Percentiles rank a stretch among this genome's conserved stretches.
These are phyloP conservation scores for Cryomyces antarcticus DNA, from an alignment of 495 filamentous ascomycete genomes.

Conservation along the genomic window DNA sequence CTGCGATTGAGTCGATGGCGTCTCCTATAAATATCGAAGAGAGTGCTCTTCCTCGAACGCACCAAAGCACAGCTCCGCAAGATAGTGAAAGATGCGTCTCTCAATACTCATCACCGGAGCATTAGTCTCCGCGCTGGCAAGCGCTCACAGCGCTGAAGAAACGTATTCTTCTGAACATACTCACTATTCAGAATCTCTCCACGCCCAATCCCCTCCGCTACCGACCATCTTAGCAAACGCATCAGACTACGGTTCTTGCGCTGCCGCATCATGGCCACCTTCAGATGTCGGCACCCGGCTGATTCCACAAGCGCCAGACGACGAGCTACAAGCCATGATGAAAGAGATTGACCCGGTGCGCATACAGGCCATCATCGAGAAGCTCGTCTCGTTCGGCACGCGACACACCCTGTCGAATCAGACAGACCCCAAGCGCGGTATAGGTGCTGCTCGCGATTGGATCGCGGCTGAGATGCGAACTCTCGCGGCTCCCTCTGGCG, in stretches of 20 bases:
- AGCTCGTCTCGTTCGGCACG: constrained; percentile 30
- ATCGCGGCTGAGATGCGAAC: constrained; percentile 23
- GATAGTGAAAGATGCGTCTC: too few relatives aligned
- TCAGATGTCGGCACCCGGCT: constrained; percentile 17
- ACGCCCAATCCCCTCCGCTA: neutral
- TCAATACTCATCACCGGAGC: too few relatives aligned
- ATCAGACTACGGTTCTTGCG: neutral
- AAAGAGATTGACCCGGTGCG: constrained; percentile 19
- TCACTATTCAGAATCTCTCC: too few relatives aligned
- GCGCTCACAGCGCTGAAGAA: too few relatives aligned
- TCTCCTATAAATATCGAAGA: too few relatives aligned
- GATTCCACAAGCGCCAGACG: constrained; percentile 25
- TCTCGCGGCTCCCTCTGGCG: constrained; percentile 18
- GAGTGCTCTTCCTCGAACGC: too few relatives aligned
- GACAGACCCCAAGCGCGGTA: constrained; percentile 25
- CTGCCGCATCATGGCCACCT: constrained; percentile 14
- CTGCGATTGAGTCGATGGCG: too few relatives aligned
- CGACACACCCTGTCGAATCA: constrained; percentile 29
- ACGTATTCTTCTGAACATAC: too few relatives aligned
- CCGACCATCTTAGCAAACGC: neutral
- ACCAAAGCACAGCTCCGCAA: too few relatives aligned
- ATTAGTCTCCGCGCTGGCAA: too few relatives aligned
- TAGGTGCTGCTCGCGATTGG: constrained; percentile 34
- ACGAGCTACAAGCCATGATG: constrained; percentile 23
- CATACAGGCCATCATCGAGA: constrained; percentile 26